Evolutionary conservation across 495 filamentous ascomycete genomes (phyloP), one percentile per base, ranked within the genome.

Genomic region (Lophiotrema nucula): DNA sequence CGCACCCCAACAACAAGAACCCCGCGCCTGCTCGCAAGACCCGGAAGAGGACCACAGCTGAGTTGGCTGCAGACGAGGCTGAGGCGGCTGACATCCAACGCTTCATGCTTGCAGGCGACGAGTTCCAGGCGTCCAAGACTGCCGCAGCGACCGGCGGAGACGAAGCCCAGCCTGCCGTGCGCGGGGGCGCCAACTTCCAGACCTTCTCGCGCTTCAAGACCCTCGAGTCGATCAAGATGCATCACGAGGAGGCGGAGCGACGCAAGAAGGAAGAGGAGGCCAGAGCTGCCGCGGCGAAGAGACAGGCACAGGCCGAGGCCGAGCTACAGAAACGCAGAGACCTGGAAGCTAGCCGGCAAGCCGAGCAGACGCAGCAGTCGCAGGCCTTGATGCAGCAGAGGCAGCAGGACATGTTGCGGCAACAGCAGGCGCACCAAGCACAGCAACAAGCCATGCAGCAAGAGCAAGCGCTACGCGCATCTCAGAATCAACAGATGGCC

Each of bases 51-150:
- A 99, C 93, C 0, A 85, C 91, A 11, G 93, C 95, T 4, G 92
- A 99, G 65, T 79, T 97, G 70, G 92, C 88, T 26, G 92, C 91
- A 2, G 93, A 97, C 68, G 91, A 97, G 69, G 92, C 93, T 0
- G 75, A 88, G 55, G 90, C 90, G 4, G 91, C 90, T 11, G 86
- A 93, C 42, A 85, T 90, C 68, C 90, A 97, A 69, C 78, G 88
- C 24, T 92, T 90, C 62, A 91, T 97, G 87, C 89, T 97, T 31
- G 86, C 89, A 44, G 85, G 92, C 76, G 93, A 99, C 53, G 95
- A 97, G 64, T 81, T 89, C 13, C 77, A 89, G 42, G 80, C 83
- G 21, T 76, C 85, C 11, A 79, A 79, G 16, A 73, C 76, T 37
- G 79, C 81, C 0, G 75, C 80, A 43, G 79, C 76, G 15, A 79